Evolutionary conservation across 352 stramenopile species (phyloP).

Genomic region (Phytophthora citrophthora): DNA sequence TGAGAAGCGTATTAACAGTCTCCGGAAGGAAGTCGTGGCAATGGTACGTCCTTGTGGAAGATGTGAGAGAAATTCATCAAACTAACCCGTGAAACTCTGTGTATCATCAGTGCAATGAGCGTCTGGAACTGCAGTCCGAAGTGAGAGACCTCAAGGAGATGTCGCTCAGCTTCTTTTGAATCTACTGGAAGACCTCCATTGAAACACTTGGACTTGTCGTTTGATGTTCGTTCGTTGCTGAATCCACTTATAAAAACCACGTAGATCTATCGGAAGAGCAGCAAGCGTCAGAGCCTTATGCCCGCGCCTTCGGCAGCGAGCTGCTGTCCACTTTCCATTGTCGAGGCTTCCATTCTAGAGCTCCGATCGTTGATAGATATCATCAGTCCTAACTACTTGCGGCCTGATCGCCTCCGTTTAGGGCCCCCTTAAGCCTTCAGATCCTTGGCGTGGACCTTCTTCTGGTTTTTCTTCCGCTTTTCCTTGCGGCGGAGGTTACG

Average conservation of each 20-base stretch:
- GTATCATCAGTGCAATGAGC: constrained; percentile 57
- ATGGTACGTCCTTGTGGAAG: constrained; percentile 45
- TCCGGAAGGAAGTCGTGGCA: constrained; percentile 60
- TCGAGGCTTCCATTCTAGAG: constrained; percentile 5
- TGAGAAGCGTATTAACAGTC: constrained; percentile 53
- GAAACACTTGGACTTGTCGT: neutral
- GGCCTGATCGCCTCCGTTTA: constrained; percentile 15
- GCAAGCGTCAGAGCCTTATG: constrained; percentile 14
- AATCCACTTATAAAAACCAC: constrained; percentile 44
- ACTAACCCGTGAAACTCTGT: constrained; percentile 9
- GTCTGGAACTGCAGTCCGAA: constrained; percentile 59
- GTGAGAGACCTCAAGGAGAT: constrained; percentile 65
- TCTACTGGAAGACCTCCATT: neutral
- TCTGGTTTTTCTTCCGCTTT: constrained; percentile 78
- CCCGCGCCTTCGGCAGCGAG: constrained; percentile 22
- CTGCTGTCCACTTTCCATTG: constrained; percentile 18
- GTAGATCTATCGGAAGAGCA: constrained; percentile 32
- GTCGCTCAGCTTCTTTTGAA: constrained; percentile 54
- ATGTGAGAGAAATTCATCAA: neutral
- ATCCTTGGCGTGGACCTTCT: constrained; percentile 50
- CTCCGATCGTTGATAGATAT: constrained; percentile 30
- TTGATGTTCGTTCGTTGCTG: constrained; percentile 13
- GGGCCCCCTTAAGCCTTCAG: constrained; percentile 26
- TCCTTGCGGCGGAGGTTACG: constrained; percentile 80
- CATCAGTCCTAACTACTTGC: constrained; percentile 31